Base-by-base conservation (phyloP, 1,284 basidiomycete genomes). In the Cutaneotrichosporon mucoides region DNA sequence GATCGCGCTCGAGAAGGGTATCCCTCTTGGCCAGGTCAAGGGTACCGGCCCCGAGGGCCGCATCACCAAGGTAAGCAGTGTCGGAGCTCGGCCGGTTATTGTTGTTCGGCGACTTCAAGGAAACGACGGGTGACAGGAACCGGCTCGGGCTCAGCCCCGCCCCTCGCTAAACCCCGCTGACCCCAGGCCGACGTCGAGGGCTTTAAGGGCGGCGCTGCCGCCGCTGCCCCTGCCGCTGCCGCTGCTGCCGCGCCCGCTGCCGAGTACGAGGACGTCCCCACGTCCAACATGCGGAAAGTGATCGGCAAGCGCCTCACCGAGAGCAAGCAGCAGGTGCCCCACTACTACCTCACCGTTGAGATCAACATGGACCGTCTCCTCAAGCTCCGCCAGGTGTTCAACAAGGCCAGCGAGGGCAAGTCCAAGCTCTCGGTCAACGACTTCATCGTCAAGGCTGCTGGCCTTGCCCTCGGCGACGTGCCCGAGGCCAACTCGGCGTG, bases 401-500 rank as follows among this genome's bases (percentile, higher is more conserved):
- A 99, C 84, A 79, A 81, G 68, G 83, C 83, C 53, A 88, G 88
- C 76, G 92, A 93, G 73, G 82, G 84, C 62, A 80, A 82, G 75
- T 85, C 86, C 53, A 99, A 99, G 83, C 85, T 99, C 62, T 94
- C 90, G 66, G 92, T 99, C 61, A 97, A 98, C 77, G 96, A 99
- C 81, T 99, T 99, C 76, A 86, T 99, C 71, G 86, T 98, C 77
- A 99, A 99, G 82, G 96, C 92, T 6, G 86, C 89, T 46, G 86
- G 88, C 8, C 88, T 92, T 67, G 95, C 96, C 4, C 84, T 98
- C 58, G 83, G 84, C 56, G 94, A 99, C 75, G 95, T 99, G 37
- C 96, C 96, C 56, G 96, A 99, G 78, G 94, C 88, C 66, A 99
- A 99, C 83, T 92, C 93, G 56, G 92, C 93, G 16, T 99, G 95